These are phyloP conservation scores for Huntiella bhutanensis DNA, from an alignment of 2,329 filamentous ascomycete genomes.

Conservation along the genomic window DNA sequence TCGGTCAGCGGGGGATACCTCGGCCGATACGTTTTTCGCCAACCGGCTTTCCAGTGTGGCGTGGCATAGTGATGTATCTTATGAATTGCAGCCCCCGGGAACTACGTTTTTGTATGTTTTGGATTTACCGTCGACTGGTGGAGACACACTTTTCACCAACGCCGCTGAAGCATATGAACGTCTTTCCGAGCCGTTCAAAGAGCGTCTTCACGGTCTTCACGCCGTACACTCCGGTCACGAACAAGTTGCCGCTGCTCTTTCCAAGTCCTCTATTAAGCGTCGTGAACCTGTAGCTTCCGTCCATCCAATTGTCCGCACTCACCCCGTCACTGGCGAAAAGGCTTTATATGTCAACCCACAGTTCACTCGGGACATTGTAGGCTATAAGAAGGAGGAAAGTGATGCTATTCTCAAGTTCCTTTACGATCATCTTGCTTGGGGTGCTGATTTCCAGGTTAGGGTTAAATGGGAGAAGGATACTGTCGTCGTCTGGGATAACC, in stretches of 20 bases:
- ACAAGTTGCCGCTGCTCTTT: conserved; percentile 53
- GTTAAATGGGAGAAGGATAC: conserved; percentile 65
- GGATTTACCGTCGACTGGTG: conserved; percentile 62
- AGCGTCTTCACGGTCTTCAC: conserved; percentile 61
- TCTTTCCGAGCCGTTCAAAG: conserved; percentile 58
- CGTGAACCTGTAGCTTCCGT: conserved; percentile 56
- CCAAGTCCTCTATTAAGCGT: conserved; percentile 49
- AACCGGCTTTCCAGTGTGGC: conserved; percentile 55
- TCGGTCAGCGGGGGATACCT: conserved; percentile 35
- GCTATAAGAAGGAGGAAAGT: conserved; percentile 72
- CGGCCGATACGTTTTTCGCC: conserved; percentile 38
- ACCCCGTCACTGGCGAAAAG: conserved; percentile 70
- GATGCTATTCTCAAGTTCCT: conserved; percentile 57
- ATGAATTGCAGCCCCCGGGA: conserved; percentile 73
- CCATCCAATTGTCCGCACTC: conserved; percentile 64
- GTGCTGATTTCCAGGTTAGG: conserved; percentile 36
- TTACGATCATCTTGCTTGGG: conserved; percentile 32
- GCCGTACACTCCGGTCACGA: conserved; percentile 70
- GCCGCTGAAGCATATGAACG: conserved; percentile 65
- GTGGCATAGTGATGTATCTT: conserved; percentile 80
- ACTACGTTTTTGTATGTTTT: conserved; percentile 80
- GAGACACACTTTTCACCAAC: conserved; percentile 71
- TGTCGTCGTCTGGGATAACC: conserved; percentile 75
- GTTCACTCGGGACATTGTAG: conserved; percentile 66
- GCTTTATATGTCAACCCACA: conserved; percentile 67